Evolutionary conservation across 2,329 filamentous ascomycete species (phyloP).

Genomic region (Didymella lethalis): DNA sequence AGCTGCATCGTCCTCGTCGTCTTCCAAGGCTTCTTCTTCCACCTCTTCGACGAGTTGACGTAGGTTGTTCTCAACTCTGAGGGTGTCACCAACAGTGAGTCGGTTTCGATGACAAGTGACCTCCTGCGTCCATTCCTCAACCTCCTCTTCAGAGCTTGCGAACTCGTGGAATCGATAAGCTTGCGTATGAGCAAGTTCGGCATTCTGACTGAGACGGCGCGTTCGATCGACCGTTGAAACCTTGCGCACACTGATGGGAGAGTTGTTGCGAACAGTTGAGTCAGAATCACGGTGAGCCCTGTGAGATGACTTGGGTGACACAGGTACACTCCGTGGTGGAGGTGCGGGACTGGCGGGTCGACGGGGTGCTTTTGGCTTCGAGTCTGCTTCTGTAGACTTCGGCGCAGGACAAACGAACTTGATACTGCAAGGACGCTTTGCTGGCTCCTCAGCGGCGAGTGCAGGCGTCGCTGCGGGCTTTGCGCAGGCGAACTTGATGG

Average conservation of each 20-base stretch:
- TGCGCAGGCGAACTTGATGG: slow-evolving; percentile 76
- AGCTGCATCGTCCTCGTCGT: slow-evolving; percentile 63
- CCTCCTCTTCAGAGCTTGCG: slow-evolving; percentile 81
- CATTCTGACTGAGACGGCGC: slow-evolving; percentile 48
- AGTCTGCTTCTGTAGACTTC: slow-evolving; percentile 54
- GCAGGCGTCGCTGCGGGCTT: slow-evolving; percentile 3
- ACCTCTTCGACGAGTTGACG: slow-evolving; percentile 86
- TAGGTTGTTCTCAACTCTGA: slow-evolving; percentile 88
- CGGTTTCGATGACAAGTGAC: slow-evolving; percentile 69
- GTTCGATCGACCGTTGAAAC: slow-evolving; percentile 40
- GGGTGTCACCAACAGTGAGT: slow-evolving; percentile 87
- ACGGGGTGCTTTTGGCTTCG: slow-evolving; percentile 47
- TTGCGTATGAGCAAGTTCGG: slow-evolving; percentile 61
- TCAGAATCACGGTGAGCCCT: slow-evolving; percentile 58
- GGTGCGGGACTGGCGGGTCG: slow-evolving; percentile 58
- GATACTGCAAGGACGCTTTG: slow-evolving; percentile 68
- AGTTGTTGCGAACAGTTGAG: slow-evolving; percentile 59
- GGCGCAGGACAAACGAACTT: slow-evolving; percentile 75
- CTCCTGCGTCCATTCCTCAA: slow-evolving; percentile 91
- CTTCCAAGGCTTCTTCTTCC: slow-evolving; percentile 83
- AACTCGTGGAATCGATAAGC: slow-evolving; percentile 85
- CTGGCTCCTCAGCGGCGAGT: slow-evolving; percentile 43
- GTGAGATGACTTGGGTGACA: slow-evolving; percentile 41
- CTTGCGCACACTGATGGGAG: slow-evolving; percentile 55
- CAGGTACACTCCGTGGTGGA: slow-evolving; percentile 31